Evolutionary conservation across 306 rosid genomes (phyloP).

Genomic region (Medicago lupulina): DNA sequence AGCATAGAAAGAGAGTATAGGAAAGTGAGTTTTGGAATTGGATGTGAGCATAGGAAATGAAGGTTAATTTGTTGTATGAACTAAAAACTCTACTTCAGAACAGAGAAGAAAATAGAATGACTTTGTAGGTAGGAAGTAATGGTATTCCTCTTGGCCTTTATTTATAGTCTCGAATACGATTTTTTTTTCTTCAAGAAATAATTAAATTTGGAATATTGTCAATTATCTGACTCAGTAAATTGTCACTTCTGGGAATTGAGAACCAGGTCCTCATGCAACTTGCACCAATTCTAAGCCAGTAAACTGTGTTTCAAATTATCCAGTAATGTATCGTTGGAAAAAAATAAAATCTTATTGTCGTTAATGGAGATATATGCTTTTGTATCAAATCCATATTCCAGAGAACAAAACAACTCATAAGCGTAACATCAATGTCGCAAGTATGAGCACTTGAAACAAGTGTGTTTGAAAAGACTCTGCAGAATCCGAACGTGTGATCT

Average conservation of each 20-base stretch:
- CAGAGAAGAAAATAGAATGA: not conserved
- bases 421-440: conserved; percentile 23
- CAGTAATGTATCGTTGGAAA: too few species aligned
- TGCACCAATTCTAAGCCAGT: conserved; percentile 1
- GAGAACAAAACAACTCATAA: not conserved
- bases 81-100: not conserved
- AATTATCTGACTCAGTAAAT: not conserved
- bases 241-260: not conserved
- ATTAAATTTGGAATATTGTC: not conserved
- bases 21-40: not conserved
- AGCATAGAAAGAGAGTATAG: not conserved
- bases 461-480: conserved; percentile 5
- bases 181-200: not conserved
- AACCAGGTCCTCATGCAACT: conserved; percentile 1
- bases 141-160: not conserved
- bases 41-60: conserved; percentile 18
- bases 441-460: conserved; percentile 10
- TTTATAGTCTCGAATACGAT: not conserved
- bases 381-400: conserved; percentile 10
- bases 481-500: not conserved
- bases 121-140: not conserved
- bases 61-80: not conserved
- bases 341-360: not conserved
- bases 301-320: not conserved
- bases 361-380: conserved; percentile 19